Percentiles rank a stretch among this genome's conserved stretches.
Conservation (phyloP, 306 rosid genomes). For the Sicyos edulis region DNA sequence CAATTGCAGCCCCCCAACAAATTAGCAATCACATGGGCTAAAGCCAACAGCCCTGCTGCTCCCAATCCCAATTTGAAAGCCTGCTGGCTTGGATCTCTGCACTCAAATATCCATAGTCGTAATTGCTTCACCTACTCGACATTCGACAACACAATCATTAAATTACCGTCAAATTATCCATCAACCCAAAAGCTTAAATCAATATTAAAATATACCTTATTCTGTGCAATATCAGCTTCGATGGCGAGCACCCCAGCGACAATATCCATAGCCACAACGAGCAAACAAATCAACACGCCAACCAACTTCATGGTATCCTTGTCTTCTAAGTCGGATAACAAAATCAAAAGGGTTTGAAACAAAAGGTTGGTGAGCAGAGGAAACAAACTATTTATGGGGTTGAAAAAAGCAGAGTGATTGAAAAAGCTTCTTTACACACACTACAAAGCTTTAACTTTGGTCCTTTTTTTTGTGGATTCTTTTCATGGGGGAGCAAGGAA, state of each 20-base stretch:
- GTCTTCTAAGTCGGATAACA: neutral
- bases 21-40: constrained; percentile 66
- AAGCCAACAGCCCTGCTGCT: constrained; percentile 57
- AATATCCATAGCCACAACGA: constrained; percentile 63
- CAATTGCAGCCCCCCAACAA: constrained; percentile 82
- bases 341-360: neutral
- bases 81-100: constrained; percentile 74
- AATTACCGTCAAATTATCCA: too few species aligned
- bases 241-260: constrained; percentile 90
- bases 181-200: too few species aligned
- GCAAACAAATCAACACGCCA: constrained; percentile 58
- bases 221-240: constrained; percentile 78
- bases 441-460: constrained; percentile 28
- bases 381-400: constrained; percentile 23
- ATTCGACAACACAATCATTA: neutral
- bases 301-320: constrained; percentile 39
- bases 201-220: too few species aligned
- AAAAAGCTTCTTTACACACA: constrained; percentile 41
- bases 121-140: constrained; percentile 61
- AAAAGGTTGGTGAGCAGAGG: neutral
- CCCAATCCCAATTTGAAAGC: constrained; percentile 79
- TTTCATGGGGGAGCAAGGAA: constrained; percentile 48
- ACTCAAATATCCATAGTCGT: constrained; percentile 86
- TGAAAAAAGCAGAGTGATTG: constrained; percentile 18
- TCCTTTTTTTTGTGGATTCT: constrained; percentile 50